Evolutionary conservation across 192 early-diverging fungal species (phyloP).

Genomic region (Coemansia sp.): DNA sequence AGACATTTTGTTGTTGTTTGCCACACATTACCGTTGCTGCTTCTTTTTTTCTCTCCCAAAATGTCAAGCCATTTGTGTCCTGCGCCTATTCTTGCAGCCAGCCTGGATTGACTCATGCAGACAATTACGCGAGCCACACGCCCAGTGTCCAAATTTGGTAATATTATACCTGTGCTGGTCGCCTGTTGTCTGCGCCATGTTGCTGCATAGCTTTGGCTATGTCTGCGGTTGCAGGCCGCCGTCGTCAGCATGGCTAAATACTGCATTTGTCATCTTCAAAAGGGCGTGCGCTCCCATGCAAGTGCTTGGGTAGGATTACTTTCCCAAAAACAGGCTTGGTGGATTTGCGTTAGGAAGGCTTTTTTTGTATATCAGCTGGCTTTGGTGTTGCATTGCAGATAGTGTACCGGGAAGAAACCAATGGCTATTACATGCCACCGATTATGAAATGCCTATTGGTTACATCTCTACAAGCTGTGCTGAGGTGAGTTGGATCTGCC

Average conservation of each 20-base stretch:
- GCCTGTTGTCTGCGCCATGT: background rate
- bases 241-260: background rate
- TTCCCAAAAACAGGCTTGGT: no score
- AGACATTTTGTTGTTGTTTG: background rate
- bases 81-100: background rate
- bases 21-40: background rate
- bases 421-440: no score
- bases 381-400: background rate
- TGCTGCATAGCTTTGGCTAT: background rate
- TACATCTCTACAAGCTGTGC: slow-evolving; percentile 44
- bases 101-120: background rate
- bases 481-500: slow-evolving; percentile 44
- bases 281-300: background rate
- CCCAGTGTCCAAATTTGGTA: background rate
- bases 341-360: no score
- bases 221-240: background rate
- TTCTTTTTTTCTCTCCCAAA: background rate
- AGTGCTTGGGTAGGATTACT: no score
- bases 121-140: background rate
- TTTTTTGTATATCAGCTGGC: no score
- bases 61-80: background rate
- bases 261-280: slow-evolving; percentile 1
- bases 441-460: background rate
- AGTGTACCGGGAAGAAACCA: background rate
- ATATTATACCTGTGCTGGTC: background rate